These are phyloP conservation scores for Hypoxylon sp. DNA, from an alignment of 2,329 filamentous ascomycete species.

Conservation along the genomic window DNA sequence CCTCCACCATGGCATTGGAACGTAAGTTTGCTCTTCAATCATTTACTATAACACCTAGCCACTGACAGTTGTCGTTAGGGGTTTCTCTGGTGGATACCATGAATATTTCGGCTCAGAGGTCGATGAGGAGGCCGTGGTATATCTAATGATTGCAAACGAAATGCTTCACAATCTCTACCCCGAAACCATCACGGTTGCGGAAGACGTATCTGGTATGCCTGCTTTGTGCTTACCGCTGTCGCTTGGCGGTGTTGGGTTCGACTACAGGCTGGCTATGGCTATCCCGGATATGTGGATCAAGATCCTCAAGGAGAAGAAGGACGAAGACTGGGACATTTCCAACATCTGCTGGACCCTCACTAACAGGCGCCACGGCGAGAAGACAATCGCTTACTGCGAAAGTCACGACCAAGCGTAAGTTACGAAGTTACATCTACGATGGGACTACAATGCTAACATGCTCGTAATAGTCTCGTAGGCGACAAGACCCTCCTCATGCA, in stretches of 20 bases:
- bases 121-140: constrained; percentile 93
- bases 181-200: constrained; percentile 88
- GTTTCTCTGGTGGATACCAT: constrained; percentile 97
- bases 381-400: constrained; percentile 97
- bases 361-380: constrained; percentile 94
- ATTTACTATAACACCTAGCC: not conserved
- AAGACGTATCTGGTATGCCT: constrained; percentile 98
- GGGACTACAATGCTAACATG: constrained; percentile 38
- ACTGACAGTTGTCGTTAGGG: constrained; percentile 64
- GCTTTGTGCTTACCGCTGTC: constrained; percentile 89
- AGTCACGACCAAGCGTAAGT: constrained; percentile 97
- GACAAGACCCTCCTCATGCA: constrained; percentile 99
- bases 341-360: constrained; percentile 88
- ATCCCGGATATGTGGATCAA: constrained; percentile 99
- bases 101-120: constrained; percentile 94
- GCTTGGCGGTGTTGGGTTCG: constrained; percentile 92
- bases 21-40: constrained; percentile 67
- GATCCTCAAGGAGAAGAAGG: constrained; percentile 91
- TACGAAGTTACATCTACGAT: not conserved
- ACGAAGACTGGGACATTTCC: constrained; percentile 91
- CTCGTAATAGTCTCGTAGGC: constrained; percentile 79
- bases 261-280: constrained; percentile 97
- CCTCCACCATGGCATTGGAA: constrained; percentile 93
- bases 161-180: constrained; percentile 94
- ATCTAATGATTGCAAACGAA: constrained; percentile 96